These are phyloP conservation scores for Zizania latifolia DNA, from an alignment of 176 grass and related monocot genomes.

Conservation along the genomic window DNA sequence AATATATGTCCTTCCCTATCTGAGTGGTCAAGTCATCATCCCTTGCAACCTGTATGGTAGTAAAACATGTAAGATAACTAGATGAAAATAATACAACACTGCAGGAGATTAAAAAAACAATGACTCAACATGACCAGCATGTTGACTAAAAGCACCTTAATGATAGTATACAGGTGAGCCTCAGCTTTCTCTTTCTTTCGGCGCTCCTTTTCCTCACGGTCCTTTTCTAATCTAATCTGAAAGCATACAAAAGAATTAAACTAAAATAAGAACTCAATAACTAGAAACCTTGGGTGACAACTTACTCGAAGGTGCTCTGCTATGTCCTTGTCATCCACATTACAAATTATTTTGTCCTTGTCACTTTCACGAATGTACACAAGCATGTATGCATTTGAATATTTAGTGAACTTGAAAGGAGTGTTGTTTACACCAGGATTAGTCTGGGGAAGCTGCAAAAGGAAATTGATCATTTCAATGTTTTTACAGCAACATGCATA, in stretches of 20 bases:
- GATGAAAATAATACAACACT: constrained; percentile 27
- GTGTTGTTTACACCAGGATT: constrained; percentile 96
- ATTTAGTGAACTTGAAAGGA: constrained; percentile 99
- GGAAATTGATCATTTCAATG: constrained; percentile 14
- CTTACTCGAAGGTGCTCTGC: constrained; percentile 92
- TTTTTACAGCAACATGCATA: constrained; percentile 2
- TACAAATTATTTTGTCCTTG: constrained; percentile 99
- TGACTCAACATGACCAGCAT: constrained; percentile 12
- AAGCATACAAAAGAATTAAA: constrained; percentile 14
- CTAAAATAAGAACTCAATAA: constrained; percentile 19
- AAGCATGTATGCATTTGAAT: constrained; percentile 99
- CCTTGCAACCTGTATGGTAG: constrained; percentile 64
- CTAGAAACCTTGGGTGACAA: not conserved
- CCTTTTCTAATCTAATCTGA: constrained; percentile 95
- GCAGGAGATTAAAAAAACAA: too few species aligned
- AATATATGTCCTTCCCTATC: constrained; percentile 96
- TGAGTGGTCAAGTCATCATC: constrained; percentile 78
- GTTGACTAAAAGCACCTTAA: constrained; percentile 68
- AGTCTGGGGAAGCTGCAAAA: constrained; percentile 77
- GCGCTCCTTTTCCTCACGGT: constrained; percentile 92
- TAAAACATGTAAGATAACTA: constrained; percentile 6
- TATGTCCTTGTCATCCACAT: constrained; percentile 96
- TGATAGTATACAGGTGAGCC: constrained; percentile 96
- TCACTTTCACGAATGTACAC: constrained; percentile 99
- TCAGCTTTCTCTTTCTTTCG: constrained; percentile 99